Conservation (phyloP, 2,329 filamentous ascomycete genomes). For the Cryoendolithus antarcticus region DNA sequence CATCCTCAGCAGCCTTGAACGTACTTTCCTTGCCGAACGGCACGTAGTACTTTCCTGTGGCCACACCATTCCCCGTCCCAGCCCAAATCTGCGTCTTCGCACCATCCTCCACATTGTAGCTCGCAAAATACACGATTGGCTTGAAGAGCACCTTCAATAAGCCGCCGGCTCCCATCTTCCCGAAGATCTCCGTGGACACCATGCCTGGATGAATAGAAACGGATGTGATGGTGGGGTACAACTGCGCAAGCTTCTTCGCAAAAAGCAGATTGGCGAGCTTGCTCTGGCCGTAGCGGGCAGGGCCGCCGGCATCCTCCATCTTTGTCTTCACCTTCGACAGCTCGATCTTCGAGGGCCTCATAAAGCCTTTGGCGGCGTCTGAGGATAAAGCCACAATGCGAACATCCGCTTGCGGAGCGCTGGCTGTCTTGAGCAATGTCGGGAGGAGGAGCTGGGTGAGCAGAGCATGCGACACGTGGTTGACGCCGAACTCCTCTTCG, state of each 20-base stretch:
- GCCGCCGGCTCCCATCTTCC: constrained; percentile 9
- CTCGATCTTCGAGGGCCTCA: constrained; percentile 8
- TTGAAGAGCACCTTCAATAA: constrained; percentile 16
- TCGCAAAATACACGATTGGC: constrained; percentile 5
- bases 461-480: constrained; percentile 20
- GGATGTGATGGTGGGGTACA: constrained; percentile 33
- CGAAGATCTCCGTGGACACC: constrained; percentile 33
- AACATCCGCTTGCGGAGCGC: constrained; percentile 27
- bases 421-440: constrained; percentile 31
- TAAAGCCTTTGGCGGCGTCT: constrained; percentile 11
- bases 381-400: constrained; percentile 33
- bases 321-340: constrained; percentile 30
- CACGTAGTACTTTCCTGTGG: constrained; percentile 32
- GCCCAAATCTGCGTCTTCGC: constrained; percentile 33
- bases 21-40: constrained; percentile 21
- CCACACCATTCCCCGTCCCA: constrained; percentile 24
- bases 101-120: constrained; percentile 17
- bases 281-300: constrained; percentile 34
- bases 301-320: constrained; percentile 20
- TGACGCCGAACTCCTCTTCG: constrained; percentile 15
- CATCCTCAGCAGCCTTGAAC: constrained; percentile 8
- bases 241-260: constrained; percentile 28
- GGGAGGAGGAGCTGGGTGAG: constrained; percentile 13
- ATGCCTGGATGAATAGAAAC: constrained; percentile 38
- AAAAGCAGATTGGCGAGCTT: constrained; percentile 42